Conservation (phyloP, 805 yeast species). For the Lipomyces japonicus region DNA sequence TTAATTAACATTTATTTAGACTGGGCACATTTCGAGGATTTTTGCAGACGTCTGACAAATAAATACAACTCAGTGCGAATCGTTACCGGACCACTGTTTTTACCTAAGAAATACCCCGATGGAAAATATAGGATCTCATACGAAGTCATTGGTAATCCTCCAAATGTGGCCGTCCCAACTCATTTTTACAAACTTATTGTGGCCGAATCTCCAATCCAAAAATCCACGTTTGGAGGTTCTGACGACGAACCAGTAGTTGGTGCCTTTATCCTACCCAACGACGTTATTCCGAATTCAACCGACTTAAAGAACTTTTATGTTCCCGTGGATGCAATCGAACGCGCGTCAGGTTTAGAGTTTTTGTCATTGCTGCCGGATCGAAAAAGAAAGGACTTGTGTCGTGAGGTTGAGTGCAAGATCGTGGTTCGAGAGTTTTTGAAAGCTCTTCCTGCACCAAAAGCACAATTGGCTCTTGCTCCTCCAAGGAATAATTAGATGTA, state of each 20-base stretch:
- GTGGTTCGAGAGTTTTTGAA: slow-evolving; percentile 67
- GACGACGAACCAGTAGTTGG: slow-evolving; percentile 58
- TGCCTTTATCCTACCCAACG: slow-evolving; percentile 92
- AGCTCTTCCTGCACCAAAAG: slow-evolving; percentile 21
- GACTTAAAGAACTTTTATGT: slow-evolving; percentile 77
- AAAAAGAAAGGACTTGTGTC: slow-evolving; percentile 63
- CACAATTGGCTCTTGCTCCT: slow-evolving; percentile 14
- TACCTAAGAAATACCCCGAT: slow-evolving; percentile 75
- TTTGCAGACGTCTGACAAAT: slow-evolving; percentile 71
- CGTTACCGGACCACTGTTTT: slow-evolving; percentile 88
- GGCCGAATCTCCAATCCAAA: slow-evolving; percentile 59
- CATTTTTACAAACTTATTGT: slow-evolving; percentile 90
- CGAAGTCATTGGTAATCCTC: slow-evolving; percentile 95
- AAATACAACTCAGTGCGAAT: slow-evolving; percentile 72
- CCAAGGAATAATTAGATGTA: too few relatives aligned
- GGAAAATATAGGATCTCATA: slow-evolving; percentile 82
- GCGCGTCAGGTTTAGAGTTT: slow-evolving; percentile 77
- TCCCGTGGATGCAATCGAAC: slow-evolving; percentile 84
- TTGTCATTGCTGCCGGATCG: slow-evolving; percentile 61
- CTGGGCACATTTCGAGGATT: slow-evolving; percentile 96
- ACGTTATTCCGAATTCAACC: slow-evolving; percentile 62
- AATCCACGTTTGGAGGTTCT: slow-evolving; percentile 29
- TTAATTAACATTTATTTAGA: slow-evolving; percentile 35
- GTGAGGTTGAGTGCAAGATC: slow-evolving; percentile 74
- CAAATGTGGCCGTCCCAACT: slow-evolving; percentile 94